Evolutionary conservation across 2,329 filamentous ascomycete genomes (phyloP), one percentile per base, ranked within the genome.

Genomic region (Fusarium sp.): DNA sequence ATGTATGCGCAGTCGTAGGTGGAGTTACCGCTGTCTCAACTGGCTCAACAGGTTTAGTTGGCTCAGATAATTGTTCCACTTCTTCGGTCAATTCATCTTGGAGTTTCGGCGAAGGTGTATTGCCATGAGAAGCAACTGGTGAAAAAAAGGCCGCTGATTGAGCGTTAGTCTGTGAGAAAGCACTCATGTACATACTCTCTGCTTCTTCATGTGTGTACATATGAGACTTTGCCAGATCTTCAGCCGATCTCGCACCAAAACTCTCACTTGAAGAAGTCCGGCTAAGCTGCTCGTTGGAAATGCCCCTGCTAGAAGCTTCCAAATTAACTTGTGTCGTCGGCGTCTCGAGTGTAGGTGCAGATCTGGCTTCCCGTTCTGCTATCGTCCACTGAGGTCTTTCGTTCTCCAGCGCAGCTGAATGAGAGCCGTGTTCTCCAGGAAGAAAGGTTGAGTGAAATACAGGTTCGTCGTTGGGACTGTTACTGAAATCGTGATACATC

Each of bases 171-270:
- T 87, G 82, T 4, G 90, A 91, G 56, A 92, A 88, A 3, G 90
- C 90, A 70, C 90, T 95, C 90, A 94, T 91, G 75, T 96, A 97
- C 91, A 97, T 93, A 79, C 94, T 96, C 77, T 94, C 91, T 0
- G 93, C 93, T 70, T 95, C 93, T 68, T 94, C 92, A 65, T 94
- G 92, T 39, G 89, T 94, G 76, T 93, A 95, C 3, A 94, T 77
- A 44, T 89, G 91, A 9, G 93, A 95, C 69, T 88, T 83, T 6
- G 87, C 81, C 25, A 93, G 82, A 66, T 91, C 89, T 38, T 89
- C 85, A 7, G 65, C 55, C 29, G 74, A 73, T 8, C 64, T 60
- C 18, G 44, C 58, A 18, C 64, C 68, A 44, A 69, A 68, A 33
- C 71, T 70, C 33, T 62, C 71, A 44, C 59, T 69, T n/a, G 68